Base-by-base conservation (phyloP, 257 asterid species). In the Nicotiana paniculata region DNA sequence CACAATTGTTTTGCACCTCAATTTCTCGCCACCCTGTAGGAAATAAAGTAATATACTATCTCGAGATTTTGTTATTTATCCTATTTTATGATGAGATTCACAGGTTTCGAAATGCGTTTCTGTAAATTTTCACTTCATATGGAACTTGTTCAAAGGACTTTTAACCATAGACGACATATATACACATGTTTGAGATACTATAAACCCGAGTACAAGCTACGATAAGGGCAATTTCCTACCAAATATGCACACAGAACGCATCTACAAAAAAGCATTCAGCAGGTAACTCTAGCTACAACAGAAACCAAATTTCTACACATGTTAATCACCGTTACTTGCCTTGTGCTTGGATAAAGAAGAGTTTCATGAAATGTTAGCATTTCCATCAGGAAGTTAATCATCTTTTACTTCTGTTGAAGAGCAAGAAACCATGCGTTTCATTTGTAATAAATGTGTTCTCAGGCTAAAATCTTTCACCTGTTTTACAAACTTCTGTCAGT, bases 381-480 rank as follows among this genome's bases (percentile, higher is more conserved):
- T 83, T 84, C 82, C 35, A 32, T 79, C 43, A 43, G 82, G 85
- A 65, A 85, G 85, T 82, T 76, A 72, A 85, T 80, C 86, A 80
- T 85, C 32, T 72, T 83, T 85, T 70, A 79, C 85, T 67, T 84
- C 85, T 48, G 72, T 85, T 61, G 85, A 77, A 17, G 84, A 83
- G 86, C 86, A 86, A 68, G 79, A 65, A 30, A 76, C 77, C 48
- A 67, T 16, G 13, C 79, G 80, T 65, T 82, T 89, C 84, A 82
- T 83, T 89, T 90, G 97, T 83, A 91, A 55, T 57, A 87, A 77
- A 46, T 91, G 92, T 68, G 88, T 88, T 78, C 84, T 88, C 86
- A 91, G 90, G 86, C 94, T 90, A 85, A 91, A 90, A 77, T 87
- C 85, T 55, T 69, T 88, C 79, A 91, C 92, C 97, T 93, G 90